Percentiles rank a stretch among this genome's conserved stretches.
Conservation (phyloP, 2,329 filamentous ascomycete species). For the Sclerotinia glacialis region DNA sequence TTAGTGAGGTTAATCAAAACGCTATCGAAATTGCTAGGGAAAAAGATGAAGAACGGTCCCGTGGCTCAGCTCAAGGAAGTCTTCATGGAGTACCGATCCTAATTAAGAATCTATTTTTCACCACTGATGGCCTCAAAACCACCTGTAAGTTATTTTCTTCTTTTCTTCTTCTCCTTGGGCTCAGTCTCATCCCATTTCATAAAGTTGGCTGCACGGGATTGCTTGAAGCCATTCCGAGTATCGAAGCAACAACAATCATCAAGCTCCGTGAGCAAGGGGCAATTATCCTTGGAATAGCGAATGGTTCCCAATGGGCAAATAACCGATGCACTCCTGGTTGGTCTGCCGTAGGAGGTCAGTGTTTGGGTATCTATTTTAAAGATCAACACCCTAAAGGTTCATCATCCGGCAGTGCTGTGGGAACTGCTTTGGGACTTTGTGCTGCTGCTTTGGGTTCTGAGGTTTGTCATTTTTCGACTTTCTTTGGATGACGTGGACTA, state of each 20-base stretch:
- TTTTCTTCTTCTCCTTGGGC: too few species aligned
- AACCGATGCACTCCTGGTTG: constrained; percentile 56
- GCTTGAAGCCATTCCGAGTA: constrained; percentile 49
- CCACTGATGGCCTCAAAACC: constrained; percentile 55
- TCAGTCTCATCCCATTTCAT: background rate
- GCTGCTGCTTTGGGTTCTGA: constrained; percentile 52
- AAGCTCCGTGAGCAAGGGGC: constrained; percentile 24
- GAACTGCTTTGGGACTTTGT: constrained; percentile 19
- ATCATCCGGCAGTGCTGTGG: constrained; percentile 24
- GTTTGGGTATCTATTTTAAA: constrained; percentile 52
- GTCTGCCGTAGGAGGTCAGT: constrained; percentile 61
- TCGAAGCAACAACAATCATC: constrained; percentile 50
- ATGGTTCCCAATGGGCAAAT: constrained; percentile 54
- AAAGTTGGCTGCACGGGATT: constrained; percentile 44
- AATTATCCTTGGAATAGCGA: constrained; percentile 33
- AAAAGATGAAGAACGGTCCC: constrained; percentile 26
- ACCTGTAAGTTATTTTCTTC: constrained; percentile 41
- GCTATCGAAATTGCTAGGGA: constrained; percentile 27
- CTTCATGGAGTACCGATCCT: constrained; percentile 57
- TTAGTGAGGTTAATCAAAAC: constrained; percentile 30
- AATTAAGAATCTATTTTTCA: constrained; percentile 60
- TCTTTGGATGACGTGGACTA: background rate
- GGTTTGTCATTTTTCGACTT: constrained; percentile 37
- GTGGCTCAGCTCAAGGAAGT: constrained; percentile 36
- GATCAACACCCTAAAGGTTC: constrained; percentile 20